Evolutionary conservation across 2,329 filamentous ascomycete genomes (phyloP).

Genomic region (Diaporthe citri): DNA sequence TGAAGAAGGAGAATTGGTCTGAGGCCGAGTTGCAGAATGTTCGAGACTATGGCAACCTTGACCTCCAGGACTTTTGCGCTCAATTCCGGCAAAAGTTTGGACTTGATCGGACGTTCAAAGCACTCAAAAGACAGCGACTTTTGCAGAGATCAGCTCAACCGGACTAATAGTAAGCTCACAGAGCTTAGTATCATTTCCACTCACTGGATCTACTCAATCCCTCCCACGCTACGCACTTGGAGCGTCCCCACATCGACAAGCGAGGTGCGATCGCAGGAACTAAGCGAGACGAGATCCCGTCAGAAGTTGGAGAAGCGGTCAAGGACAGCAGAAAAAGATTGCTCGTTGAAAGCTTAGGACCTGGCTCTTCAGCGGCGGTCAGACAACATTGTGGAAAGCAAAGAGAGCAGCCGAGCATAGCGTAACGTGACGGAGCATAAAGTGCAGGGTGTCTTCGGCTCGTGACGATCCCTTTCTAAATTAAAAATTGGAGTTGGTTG

Average conservation of each 20-base stretch:
- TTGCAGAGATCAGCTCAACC: slow-evolving; percentile 6
- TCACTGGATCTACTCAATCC: slow-evolving; percentile 4
- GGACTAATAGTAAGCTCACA: not conserved
- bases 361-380: slow-evolving; percentile 3
- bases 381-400: slow-evolving; percentile 18
- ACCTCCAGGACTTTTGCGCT: not conserved
- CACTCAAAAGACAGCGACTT: slow-evolving; percentile 9
- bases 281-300: slow-evolving; percentile 11
- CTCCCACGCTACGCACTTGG: not conserved
- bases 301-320: not conserved
- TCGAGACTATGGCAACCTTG: slow-evolving; percentile 6
- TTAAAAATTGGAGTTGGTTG: not conserved
- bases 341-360: not conserved
- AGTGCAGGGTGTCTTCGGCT: not conserved
- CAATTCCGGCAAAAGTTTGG: slow-evolving; percentile 1
- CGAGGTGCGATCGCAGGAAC: slow-evolving; percentile 1
- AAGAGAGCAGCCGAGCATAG: slow-evolving; percentile 1
- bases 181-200: not conserved
- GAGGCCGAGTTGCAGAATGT: slow-evolving; percentile 7
- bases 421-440: not conserved
- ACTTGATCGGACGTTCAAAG: slow-evolving; percentile 5
- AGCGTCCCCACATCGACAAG: not conserved
- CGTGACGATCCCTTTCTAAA: slow-evolving; percentile 10
- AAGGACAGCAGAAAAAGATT: not conserved
- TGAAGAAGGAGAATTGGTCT: slow-evolving; percentile 9